Conservation (phyloP, 1,284 basidiomycete species). For the Leccinum solheimii region DNA sequence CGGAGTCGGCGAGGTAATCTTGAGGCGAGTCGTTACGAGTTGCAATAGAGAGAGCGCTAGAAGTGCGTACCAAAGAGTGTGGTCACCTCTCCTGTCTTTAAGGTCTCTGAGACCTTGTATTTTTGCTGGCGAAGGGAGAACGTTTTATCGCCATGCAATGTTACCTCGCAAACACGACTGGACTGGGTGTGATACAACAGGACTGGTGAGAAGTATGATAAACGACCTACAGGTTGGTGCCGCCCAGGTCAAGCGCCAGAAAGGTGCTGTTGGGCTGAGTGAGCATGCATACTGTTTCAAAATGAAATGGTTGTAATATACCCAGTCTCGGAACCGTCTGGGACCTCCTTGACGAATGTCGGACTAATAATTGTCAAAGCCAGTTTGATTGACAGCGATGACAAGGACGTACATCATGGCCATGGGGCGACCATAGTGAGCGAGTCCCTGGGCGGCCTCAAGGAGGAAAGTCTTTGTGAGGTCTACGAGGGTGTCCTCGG, state of each 20-base stretch:
- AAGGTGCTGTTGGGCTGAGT: conserved; percentile 59
- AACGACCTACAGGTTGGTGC: conserved; percentile 83
- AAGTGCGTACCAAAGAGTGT: conserved; percentile 73
- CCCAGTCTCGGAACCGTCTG: conserved; percentile 90
- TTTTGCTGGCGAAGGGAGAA: conserved; percentile 92
- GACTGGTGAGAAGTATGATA: neutral
- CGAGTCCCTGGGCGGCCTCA: conserved; percentile 74
- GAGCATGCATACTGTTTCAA: neutral
- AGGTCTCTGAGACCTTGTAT: conserved; percentile 86
- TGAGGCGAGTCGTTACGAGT: conserved; percentile 7
- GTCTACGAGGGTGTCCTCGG: conserved; percentile 56
- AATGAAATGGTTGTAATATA: conserved; percentile 42
- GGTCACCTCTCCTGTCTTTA: conserved; percentile 87
- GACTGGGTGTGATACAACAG: conserved; percentile 4
- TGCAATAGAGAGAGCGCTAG: conserved; percentile 2
- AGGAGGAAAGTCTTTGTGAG: conserved; percentile 80
- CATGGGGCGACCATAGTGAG: conserved; percentile 73
- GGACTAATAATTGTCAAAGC: conserved; percentile 51
- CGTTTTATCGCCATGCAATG: conserved; percentile 83
- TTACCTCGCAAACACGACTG: conserved; percentile 92
- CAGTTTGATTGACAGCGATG: conserved; percentile 1
- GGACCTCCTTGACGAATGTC: conserved; percentile 87
- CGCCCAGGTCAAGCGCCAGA: conserved; percentile 91
- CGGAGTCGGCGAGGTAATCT: conserved; percentile 97
- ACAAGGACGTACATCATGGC: conserved; percentile 76